Evolutionary conservation across 495 filamentous ascomycete genomes (phyloP), one percentile per base, ranked within the genome.

Genomic region (Xylaria bambusicola): DNA sequence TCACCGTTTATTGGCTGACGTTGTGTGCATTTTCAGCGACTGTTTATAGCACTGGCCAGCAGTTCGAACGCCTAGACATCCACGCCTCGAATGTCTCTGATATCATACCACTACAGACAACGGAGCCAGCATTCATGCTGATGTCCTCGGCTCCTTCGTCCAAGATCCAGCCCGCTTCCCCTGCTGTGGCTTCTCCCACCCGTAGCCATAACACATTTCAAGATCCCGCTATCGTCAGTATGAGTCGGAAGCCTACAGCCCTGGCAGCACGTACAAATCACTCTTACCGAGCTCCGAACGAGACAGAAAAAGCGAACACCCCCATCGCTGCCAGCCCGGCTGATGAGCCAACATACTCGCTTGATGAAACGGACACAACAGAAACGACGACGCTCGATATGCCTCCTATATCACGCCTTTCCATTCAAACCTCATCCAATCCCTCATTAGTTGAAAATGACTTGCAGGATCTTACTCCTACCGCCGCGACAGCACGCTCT

Each of bases 201-300:
- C 18, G 36, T 0, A 42, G 50, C 9, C 52, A 68, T 6, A 49
- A 68, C 3, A 62, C 71, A 1, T 82, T 84, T 52, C 72, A 78
- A 18, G 82, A 85, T 62, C 82, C 82, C 33, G 82, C 82, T 8
- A 85, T 85, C 33, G 48, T 85, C 4, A 80, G 80, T 47, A 61
- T 83, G 18, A 75, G 67, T 23, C 71, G 72, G 2, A 68, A 60
- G 6, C 53, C 72, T 6, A 17, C 48, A 41, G 13, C 17, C 26
- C 48, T 36, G 15, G 29, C 27, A 45, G 12, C 31, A 23, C 64
- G 64, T 46, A 36, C 65, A 38, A 15, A 7, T 13, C 6, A 38
- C 36, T 6, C 36, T 9, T 9, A 65, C 23, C 69, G 71, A 10
- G 71, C 73, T 44, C 68, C 68, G 0, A 72, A 67, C 58, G 73